Evolutionary conservation across 2,329 filamentous ascomycete genomes (phyloP).

Genomic region (Mariannaea sp.): DNA sequence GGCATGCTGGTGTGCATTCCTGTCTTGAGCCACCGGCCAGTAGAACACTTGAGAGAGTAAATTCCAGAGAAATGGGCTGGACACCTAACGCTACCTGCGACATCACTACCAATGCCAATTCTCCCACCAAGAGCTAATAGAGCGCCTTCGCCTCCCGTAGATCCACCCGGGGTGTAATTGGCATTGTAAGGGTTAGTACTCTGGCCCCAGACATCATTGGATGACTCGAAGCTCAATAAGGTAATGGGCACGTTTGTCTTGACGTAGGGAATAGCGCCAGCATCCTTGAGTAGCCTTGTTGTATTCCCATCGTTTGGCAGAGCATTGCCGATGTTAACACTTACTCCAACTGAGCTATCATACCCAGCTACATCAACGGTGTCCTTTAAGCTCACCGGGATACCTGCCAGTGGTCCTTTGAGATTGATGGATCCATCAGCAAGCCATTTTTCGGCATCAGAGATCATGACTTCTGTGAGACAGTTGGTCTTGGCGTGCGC

Average conservation of each 20-base stretch:
- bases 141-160: conserved; percentile 83
- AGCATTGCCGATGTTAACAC: conserved; percentile 71
- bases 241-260: conserved; percentile 92
- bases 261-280: conserved; percentile 86
- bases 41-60: conserved; percentile 85
- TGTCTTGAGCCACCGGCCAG: conserved; percentile 86
- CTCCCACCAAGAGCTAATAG: conserved; percentile 81
- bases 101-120: conserved; percentile 89
- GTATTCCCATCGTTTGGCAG: conserved; percentile 70
- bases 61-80: conserved; percentile 91
- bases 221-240: conserved; percentile 82
- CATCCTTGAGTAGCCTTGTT: conserved; percentile 79
- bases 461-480: conserved; percentile 83
- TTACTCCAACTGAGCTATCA: conserved; percentile 82
- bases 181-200: conserved; percentile 81
- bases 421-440: conserved; percentile 65
- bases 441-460: conserved; percentile 76
- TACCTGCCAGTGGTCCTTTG: conserved; percentile 81
- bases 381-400: conserved; percentile 85
- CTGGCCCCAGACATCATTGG: conserved; percentile 78
- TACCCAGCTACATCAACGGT: conserved; percentile 80
- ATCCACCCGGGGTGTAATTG: conserved; percentile 87
- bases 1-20: conserved; percentile 88
- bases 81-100: conserved; percentile 84
- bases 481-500: conserved; percentile 90